Conservation (phyloP, 345 rosid species). For the Pugionium dolabratum region DNA sequence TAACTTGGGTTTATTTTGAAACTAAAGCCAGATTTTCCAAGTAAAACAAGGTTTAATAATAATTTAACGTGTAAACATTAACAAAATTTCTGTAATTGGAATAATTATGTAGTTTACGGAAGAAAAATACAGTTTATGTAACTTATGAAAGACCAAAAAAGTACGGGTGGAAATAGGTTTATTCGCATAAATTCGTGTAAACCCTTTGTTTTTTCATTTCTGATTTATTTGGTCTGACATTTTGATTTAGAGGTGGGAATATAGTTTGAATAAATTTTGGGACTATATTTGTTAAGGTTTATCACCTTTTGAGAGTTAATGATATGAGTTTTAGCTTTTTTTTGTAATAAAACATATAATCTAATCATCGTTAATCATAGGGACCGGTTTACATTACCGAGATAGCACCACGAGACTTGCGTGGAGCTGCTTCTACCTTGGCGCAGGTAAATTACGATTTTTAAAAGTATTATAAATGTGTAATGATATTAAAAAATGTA, state of each 20-base stretch:
- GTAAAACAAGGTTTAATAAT: too few relatives aligned
- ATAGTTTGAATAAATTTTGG: too few relatives aligned
- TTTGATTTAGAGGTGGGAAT: neutral
- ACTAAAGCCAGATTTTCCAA: too few relatives aligned
- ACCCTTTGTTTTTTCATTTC: constrained; percentile 6
- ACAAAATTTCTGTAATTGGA: too few relatives aligned
- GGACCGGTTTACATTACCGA: constrained; percentile 40
- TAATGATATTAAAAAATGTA: neutral
- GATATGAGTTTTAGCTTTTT: neutral
- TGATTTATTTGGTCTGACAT: neutral
- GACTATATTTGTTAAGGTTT: neutral
- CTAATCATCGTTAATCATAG: constrained; percentile 7
- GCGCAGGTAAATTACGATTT: constrained; percentile 24
- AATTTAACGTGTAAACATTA: too few relatives aligned
- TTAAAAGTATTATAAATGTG: too few relatives aligned
- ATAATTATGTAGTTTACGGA: too few relatives aligned
- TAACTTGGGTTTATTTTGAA: too few relatives aligned
- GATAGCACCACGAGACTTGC: constrained; percentile 32
- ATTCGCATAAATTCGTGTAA: too few relatives aligned
- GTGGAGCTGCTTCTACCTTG: constrained; percentile 40
- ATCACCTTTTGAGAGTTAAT: neutral
- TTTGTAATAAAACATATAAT: neutral
- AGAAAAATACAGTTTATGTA: too few relatives aligned
- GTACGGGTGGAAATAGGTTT: too few relatives aligned
- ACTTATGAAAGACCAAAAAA: too few relatives aligned